Evolutionary conservation across 1,284 basidiomycete species (phyloP).

Genomic region (Ceratobasidium sp.): DNA sequence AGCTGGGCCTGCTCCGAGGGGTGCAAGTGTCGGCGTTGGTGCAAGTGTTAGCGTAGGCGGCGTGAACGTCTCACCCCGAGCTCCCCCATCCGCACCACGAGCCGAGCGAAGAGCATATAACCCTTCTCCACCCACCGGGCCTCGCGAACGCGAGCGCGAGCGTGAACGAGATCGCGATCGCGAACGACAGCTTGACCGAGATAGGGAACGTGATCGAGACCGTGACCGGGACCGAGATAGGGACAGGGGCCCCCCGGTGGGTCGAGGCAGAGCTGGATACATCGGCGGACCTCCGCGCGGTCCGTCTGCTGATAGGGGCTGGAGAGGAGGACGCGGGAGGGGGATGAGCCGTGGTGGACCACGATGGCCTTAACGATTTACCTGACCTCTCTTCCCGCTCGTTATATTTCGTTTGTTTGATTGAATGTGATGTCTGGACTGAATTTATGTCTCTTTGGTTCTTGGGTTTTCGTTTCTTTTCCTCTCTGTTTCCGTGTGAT

Average conservation of each 20-base stretch:
- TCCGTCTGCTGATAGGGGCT: conserved; percentile 11
- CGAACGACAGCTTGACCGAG: conserved; percentile 18
- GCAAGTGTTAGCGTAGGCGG: neutral
- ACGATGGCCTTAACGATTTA: conserved; percentile 8
- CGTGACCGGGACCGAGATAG: conserved; percentile 12
- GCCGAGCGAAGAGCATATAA: conserved; percentile 29
- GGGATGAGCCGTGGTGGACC: conserved; percentile 19
- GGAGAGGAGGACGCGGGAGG: conserved; percentile 20
- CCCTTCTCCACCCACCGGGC: conserved; percentile 31
- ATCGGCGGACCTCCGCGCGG: conserved; percentile 15
- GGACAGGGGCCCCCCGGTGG: neutral
- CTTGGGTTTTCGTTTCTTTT: too few species aligned
- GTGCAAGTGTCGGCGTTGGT: too few species aligned
- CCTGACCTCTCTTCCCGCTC: neutral
- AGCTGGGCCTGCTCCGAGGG: neutral
- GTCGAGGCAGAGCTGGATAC: neutral
- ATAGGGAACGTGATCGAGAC: conserved; percentile 19
- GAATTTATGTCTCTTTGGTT: too few species aligned
- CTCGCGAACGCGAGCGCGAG: conserved; percentile 28
- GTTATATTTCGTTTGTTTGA: conserved; percentile 14
- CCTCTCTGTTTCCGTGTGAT: too few species aligned
- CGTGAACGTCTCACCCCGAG: conserved; percentile 23
- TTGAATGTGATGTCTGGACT: too few species aligned
- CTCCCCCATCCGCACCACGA: conserved; percentile 34
- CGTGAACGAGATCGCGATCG: conserved; percentile 28